These are phyloP conservation scores for Pyrus bretschneideri DNA, from an alignment of 306 rosid species.

Conservation along the genomic window DNA sequence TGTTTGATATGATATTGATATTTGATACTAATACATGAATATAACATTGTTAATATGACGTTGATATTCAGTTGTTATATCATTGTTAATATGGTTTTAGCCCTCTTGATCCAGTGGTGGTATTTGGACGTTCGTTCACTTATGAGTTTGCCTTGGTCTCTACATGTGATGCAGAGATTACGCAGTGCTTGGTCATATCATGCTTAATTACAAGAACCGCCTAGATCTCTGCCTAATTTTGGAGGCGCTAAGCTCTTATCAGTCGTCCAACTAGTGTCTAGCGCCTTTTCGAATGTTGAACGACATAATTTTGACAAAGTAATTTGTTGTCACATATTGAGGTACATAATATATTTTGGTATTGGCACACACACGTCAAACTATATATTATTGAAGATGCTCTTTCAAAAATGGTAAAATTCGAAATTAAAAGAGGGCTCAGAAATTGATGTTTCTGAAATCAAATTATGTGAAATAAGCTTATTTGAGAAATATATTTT, in stretches of 20 bases:
- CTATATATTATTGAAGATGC: background rate
- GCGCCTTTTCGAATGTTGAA: too few relatives aligned
- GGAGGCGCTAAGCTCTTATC: too few relatives aligned
- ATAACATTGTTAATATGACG: too few relatives aligned
- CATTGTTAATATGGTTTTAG: too few relatives aligned
- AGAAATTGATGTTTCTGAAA: background rate
- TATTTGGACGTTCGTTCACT: background rate
- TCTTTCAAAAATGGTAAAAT: background rate
- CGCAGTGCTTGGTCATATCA: too few relatives aligned
- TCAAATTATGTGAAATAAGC: background rate
- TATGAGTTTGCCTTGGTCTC: background rate
- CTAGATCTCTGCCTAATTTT: fast-evolving
- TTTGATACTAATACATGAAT: too few relatives aligned
- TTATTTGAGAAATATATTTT: too few relatives aligned
- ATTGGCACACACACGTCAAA: background rate
- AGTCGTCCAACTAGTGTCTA: too few relatives aligned
- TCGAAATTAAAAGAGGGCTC: background rate
- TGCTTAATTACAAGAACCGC: background rate
- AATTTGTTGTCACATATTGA: background rate
- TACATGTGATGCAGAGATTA: background rate
- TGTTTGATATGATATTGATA: too few relatives aligned
- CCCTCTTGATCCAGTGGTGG: too few relatives aligned
- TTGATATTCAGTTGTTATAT: too few relatives aligned
- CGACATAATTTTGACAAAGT: background rate
- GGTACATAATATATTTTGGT: background rate